A percentile compares a stretch with the other conserved stretches of the same genome.
Conservation (phyloP, 2,329 filamentous ascomycete genomes). For the Cladosporium cucumerinum region DNA sequence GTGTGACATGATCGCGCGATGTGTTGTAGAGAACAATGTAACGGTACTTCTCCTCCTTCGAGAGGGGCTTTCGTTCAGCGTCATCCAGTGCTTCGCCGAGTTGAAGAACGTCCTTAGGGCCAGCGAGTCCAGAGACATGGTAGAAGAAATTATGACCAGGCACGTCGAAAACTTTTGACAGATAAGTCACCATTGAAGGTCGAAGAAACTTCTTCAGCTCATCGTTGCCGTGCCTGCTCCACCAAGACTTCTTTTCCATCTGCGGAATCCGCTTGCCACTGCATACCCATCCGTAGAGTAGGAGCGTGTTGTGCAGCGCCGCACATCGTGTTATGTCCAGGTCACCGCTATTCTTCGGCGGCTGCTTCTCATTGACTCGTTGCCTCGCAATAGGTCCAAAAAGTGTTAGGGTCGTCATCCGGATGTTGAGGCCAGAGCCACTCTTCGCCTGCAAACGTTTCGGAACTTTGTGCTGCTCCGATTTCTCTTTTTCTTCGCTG, state of each 20-base stretch:
- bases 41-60: constrained; percentile 28
- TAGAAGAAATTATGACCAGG: constrained; percentile 34
- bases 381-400: constrained; percentile 33
- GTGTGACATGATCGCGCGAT: constrained; percentile 29
- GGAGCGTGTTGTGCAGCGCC: constrained; percentile 33
- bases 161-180: constrained; percentile 34
- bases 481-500: constrained; percentile 4
- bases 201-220: constrained; percentile 27
- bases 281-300: constrained; percentile 35
- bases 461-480: constrained; percentile 9
- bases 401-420: constrained; percentile 20
- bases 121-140: constrained; percentile 31
- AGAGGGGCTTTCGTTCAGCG: constrained; percentile 20
- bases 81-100: constrained; percentile 32
- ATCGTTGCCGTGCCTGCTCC: constrained; percentile 30
- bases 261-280: constrained; percentile 31
- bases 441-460: constrained; percentile 10
- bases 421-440: constrained; percentile 19
- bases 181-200: constrained; percentile 29
- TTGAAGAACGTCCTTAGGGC: constrained; percentile 28
- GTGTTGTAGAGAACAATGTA: constrained; percentile 33
- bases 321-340: constrained; percentile 33
- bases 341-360: constrained; percentile 24
- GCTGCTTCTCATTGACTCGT: constrained; percentile 27
- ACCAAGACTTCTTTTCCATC: constrained; percentile 33